phyloP scores from a whole-genome alignment of 176 grass and related monocot species.

The Juncus effusus region DNA sequence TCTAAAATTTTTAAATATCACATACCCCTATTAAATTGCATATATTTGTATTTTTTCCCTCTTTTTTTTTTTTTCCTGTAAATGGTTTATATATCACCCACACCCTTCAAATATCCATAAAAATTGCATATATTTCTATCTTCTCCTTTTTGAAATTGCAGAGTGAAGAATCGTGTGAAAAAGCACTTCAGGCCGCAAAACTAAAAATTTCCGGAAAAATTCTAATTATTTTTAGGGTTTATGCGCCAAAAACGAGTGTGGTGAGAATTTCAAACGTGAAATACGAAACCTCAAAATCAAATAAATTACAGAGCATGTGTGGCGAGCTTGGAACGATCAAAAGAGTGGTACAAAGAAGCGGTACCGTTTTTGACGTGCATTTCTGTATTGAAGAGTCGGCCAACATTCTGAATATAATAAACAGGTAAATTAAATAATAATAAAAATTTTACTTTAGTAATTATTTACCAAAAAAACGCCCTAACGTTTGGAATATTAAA shows the following conservation, averaged over 20 bases:
- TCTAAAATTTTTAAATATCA: too few species aligned
- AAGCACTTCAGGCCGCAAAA: conserved; percentile 18
- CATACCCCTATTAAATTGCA: neutral
- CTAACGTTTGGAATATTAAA: neutral
- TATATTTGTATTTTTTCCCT: neutral
- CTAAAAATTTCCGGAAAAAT: conserved; percentile 25
- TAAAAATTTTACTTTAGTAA: too few species aligned
- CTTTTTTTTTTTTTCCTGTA: neutral
- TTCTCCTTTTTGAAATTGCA: conserved; percentile 9
- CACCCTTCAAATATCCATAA: neutral
- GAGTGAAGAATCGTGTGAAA: conserved; percentile 34
- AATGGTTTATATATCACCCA: conserved; percentile 8
- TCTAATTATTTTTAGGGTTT: conserved; percentile 20
- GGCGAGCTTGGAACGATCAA: conserved; percentile 8
- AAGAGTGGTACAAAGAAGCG: conserved; percentile 21
- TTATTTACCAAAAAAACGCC: neutral
- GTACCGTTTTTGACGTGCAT: conserved; percentile 26
- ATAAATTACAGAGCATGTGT: conserved; percentile 17
- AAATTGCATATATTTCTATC: too few species aligned
- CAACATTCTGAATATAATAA: conserved; percentile 32
- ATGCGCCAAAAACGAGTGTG: conserved; percentile 34
- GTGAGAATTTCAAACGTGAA: conserved; percentile 29
- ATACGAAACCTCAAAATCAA: neutral
- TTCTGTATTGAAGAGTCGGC: conserved; percentile 21
- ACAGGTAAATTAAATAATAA: conserved; percentile 27